Evolutionary conservation across 108 stramenopile genomes (phyloP).

Genomic region (Asterionellopsis glacialis): DNA sequence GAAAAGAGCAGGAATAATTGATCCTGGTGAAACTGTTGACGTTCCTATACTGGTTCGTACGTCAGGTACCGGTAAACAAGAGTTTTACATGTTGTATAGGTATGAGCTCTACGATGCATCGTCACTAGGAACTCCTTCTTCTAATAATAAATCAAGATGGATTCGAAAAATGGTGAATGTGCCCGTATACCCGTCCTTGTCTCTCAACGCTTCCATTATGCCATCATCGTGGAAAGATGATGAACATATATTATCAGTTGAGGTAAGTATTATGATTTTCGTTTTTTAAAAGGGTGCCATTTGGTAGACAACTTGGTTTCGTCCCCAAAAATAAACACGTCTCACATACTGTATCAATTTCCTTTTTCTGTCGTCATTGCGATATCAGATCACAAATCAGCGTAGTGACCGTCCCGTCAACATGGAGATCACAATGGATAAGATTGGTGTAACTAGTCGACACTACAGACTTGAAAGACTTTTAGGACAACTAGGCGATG

Average conservation of each 20-base stretch:
- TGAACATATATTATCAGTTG: slow-evolving; percentile 69
- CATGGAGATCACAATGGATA: slow-evolving; percentile 49
- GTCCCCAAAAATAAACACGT: no score
- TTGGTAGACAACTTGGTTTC: no score
- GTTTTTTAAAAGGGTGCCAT: not conserved
- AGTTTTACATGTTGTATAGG: slow-evolving; percentile 78
- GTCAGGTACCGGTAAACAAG: slow-evolving; percentile 58
- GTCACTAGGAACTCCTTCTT: not conserved
- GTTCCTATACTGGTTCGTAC: slow-evolving; percentile 72
- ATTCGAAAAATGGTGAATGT: slow-evolving; percentile 64
- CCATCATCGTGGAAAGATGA: slow-evolving; percentile 48
- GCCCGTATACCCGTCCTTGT: slow-evolving; percentile 72
- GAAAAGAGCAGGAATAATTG: slow-evolving; percentile 30
- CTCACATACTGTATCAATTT: slow-evolving; percentile 2
- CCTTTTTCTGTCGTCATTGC: not conserved
- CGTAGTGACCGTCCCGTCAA: slow-evolving; percentile 68
- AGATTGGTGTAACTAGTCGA: slow-evolving; percentile 66
- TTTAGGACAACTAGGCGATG: slow-evolving; percentile 45
- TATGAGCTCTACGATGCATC: slow-evolving; percentile 44
- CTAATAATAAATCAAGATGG: slow-evolving; percentile 35
- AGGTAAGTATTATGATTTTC: slow-evolving; percentile 30
- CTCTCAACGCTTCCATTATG: slow-evolving; percentile 55
- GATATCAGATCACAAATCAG: slow-evolving; percentile 54
- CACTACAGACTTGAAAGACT: slow-evolving; percentile 52
- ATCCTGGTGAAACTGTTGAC: slow-evolving; percentile 69